Evolutionary conservation across 257 asterid species (phyloP).

Genomic region (Solanum bulbocastanum): DNA sequence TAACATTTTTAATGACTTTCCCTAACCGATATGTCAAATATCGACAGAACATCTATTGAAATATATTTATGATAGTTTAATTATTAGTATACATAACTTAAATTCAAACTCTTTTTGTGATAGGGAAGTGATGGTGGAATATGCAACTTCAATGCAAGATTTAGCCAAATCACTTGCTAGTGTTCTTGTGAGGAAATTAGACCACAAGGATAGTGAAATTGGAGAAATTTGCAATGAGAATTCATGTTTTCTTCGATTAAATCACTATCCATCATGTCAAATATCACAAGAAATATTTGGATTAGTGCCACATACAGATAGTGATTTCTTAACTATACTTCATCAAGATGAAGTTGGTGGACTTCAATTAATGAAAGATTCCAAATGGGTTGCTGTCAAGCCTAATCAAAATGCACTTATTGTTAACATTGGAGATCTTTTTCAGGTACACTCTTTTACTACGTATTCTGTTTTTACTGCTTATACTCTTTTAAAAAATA

Average conservation of each 20-base stretch:
- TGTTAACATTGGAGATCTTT: constrained; percentile 80
- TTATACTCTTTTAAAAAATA: too few relatives aligned
- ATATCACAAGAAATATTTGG: constrained; percentile 25
- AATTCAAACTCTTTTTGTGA: background rate
- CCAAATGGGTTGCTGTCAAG: constrained; percentile 55
- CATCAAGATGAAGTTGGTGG: constrained; percentile 81
- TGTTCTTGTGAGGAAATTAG: constrained; percentile 32
- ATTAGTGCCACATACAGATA: constrained; percentile 66
- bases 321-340: constrained; percentile 62
- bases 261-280: constrained; percentile 46
- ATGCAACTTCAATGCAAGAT: constrained; percentile 52
- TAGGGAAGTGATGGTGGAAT: constrained; percentile 63
- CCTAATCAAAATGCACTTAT: constrained; percentile 57
- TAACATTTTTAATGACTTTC: background rate
- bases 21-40: background rate
- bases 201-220: background rate
- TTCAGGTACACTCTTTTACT: constrained; percentile 32
- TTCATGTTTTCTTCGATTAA: constrained; percentile 53
- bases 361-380: constrained; percentile 57
- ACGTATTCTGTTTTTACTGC: too few relatives aligned
- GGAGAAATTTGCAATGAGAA: constrained; percentile 30
- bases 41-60: background rate
- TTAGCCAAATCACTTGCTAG: constrained; percentile 34
- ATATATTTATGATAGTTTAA: background rate
- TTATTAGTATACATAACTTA: background rate